Evolutionary conservation across 2,329 filamentous ascomycete genomes (phyloP).

Genomic region (Myriosclerotinia duriaeana): DNA sequence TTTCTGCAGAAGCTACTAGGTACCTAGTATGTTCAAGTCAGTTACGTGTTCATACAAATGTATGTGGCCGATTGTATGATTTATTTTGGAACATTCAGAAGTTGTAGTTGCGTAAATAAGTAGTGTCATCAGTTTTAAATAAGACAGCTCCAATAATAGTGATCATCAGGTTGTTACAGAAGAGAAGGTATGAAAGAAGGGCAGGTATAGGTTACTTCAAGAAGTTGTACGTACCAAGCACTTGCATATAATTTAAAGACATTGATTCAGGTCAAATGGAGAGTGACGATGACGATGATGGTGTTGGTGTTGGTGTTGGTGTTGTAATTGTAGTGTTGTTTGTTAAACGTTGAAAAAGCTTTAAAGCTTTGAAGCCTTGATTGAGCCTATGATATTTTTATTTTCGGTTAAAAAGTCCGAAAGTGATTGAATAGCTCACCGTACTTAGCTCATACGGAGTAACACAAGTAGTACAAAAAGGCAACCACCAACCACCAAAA

Average conservation of each 20-base stretch:
- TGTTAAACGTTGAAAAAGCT: neutral
- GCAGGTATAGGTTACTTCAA: neutral
- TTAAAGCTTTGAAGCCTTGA: neutral
- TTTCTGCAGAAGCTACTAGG: conserved; percentile 10
- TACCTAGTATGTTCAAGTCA: conserved; percentile 7
- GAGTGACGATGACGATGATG: neutral
- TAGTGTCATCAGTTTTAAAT: conserved; percentile 31
- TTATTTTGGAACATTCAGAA: conserved; percentile 28
- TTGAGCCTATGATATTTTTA: neutral
- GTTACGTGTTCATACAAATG: conserved; percentile 13
- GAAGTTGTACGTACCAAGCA: conserved; percentile 21
- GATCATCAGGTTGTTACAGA: conserved; percentile 30
- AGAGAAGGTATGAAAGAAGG: neutral
- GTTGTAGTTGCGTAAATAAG: conserved; percentile 31
- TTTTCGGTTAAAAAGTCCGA: conserved; percentile 4
- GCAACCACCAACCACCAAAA: neutral
- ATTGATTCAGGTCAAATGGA: conserved; percentile 1
- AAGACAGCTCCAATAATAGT: conserved; percentile 36
- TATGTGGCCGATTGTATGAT: neutral
- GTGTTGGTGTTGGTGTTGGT: neutral
- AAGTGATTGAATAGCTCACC: neutral
- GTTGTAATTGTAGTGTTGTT: conserved; percentile 2
- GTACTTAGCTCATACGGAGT: neutral
- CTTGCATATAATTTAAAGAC: conserved; percentile 1
- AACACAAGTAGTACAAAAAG: neutral